A percentile compares a stretch with the other conserved stretches of the same genome.
Conservation (phyloP, 345 rosid species). For the Citrus trifoliata region DNA sequence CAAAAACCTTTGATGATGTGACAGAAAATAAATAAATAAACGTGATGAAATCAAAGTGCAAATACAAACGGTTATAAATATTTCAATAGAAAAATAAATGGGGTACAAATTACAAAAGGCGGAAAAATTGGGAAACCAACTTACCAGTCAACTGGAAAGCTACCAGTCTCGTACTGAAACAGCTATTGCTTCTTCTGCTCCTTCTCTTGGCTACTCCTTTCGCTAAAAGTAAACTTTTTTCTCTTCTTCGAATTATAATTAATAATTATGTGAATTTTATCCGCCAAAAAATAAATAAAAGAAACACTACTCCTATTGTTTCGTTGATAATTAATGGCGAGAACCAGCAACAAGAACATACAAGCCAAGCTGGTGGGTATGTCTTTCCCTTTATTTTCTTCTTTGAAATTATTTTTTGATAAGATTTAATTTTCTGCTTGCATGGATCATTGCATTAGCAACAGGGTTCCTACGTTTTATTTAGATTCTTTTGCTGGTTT, state of each 20-base stretch:
- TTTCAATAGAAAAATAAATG: no score
- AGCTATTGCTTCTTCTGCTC: background rate
- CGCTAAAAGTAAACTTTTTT: background rate
- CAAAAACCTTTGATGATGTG: no score
- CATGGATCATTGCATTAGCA: background rate
- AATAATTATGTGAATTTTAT: background rate
- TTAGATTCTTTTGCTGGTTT: background rate
- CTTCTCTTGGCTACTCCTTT: constrained; percentile 9
- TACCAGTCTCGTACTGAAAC: constrained; percentile 19
- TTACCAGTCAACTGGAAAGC: constrained; percentile 33
- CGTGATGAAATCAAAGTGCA: no score
- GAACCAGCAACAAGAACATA: constrained; percentile 59
- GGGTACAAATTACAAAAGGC: background rate
- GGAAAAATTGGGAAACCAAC: background rate
- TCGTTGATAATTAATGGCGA: constrained; percentile 39
- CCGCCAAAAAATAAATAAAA: background rate
- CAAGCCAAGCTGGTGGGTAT: constrained; percentile 94
- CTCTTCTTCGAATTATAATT: background rate
- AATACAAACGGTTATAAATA: no score
- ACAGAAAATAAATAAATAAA: no score
- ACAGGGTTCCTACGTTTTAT: background rate
- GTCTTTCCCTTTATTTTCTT: constrained; percentile 31
- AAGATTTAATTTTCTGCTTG: background rate
- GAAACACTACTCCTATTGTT: background rate
- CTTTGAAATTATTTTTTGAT: background rate